Evolutionary conservation across 352 stramenopile species (phyloP).

Genomic region (Globisporangium parvum): DNA sequence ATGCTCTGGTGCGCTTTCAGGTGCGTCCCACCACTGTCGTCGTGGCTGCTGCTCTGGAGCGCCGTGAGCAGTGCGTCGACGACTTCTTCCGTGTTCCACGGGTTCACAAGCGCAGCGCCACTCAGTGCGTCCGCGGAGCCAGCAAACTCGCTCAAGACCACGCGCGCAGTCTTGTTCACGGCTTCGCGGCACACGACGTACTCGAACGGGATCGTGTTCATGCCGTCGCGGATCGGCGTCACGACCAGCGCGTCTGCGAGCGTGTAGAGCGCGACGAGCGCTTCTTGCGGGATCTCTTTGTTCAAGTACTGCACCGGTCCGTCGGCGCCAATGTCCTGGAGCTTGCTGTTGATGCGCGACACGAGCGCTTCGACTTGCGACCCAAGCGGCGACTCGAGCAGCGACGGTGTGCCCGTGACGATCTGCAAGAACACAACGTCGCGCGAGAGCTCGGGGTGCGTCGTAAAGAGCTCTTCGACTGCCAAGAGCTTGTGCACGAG

Average conservation of each 20-base stretch:
- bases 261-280: constrained; percentile 85
- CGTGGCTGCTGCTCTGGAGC: constrained; percentile 17
- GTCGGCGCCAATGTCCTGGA: constrained; percentile 85
- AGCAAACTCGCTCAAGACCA: constrained; percentile 90
- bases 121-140: constrained; percentile 84
- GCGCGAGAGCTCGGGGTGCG: constrained; percentile 85
- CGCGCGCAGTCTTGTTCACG: constrained; percentile 54
- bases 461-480: constrained; percentile 84
- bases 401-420: constrained; percentile 41
- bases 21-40: constrained; percentile 30
- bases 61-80: constrained; percentile 43
- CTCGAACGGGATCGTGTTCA: constrained; percentile 90
- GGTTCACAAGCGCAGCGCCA: constrained; percentile 82
- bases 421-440: constrained; percentile 96
- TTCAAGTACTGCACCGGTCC: constrained; percentile 90
- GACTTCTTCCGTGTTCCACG: constrained; percentile 81
- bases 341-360: constrained; percentile 89
- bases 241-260: constrained; percentile 79
- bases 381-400: constrained; percentile 61
- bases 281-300: constrained; percentile 81
- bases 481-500: constrained; percentile 89
- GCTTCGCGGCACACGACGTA: constrained; percentile 86
- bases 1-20: constrained; percentile 74
- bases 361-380: constrained; percentile 88
- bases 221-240: constrained; percentile 85